Conservation (phyloP, 2,329 filamentous ascomycete genomes). For the Cercospora citrullina region DNA sequence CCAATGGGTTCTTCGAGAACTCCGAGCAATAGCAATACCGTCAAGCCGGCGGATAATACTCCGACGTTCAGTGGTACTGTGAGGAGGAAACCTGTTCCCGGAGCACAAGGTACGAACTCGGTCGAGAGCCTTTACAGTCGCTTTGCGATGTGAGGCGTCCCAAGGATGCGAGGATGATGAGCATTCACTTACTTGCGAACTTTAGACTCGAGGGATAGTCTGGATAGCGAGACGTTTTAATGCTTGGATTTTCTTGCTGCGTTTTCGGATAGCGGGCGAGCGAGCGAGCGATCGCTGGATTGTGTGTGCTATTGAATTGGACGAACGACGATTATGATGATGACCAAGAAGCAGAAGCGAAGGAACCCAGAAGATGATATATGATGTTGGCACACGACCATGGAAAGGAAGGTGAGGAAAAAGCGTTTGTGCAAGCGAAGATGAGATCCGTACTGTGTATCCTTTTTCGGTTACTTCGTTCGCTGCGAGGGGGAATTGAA, state of each 20-base stretch:
- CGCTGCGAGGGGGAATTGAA: background rate
- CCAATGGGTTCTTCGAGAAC: constrained; percentile 43
- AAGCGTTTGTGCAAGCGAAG: background rate
- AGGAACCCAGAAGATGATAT: background rate
- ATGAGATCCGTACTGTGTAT: background rate
- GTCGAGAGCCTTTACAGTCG: constrained; percentile 13
- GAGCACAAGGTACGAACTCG: constrained; percentile 27
- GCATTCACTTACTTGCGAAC: background rate
- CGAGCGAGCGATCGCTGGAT: background rate
- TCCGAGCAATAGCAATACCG: constrained; percentile 28
- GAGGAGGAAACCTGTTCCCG: constrained; percentile 34
- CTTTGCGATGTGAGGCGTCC: background rate
- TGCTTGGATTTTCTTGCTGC: background rate
- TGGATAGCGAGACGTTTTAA: constrained; percentile 31
- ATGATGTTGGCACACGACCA: background rate
- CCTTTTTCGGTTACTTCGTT: background rate
- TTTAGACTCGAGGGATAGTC: constrained; percentile 26
- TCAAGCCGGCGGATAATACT: constrained; percentile 18
- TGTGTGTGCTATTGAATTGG: background rate
- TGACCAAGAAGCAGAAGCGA: background rate
- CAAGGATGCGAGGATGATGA: background rate
- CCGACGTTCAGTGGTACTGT: constrained; percentile 25
- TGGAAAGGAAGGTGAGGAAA: background rate
- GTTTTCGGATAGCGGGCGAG: background rate
- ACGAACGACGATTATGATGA: background rate